phyloP scores from a whole-genome alignment of 176 grass and related monocot genomes.

The Triticum urartu region DNA sequence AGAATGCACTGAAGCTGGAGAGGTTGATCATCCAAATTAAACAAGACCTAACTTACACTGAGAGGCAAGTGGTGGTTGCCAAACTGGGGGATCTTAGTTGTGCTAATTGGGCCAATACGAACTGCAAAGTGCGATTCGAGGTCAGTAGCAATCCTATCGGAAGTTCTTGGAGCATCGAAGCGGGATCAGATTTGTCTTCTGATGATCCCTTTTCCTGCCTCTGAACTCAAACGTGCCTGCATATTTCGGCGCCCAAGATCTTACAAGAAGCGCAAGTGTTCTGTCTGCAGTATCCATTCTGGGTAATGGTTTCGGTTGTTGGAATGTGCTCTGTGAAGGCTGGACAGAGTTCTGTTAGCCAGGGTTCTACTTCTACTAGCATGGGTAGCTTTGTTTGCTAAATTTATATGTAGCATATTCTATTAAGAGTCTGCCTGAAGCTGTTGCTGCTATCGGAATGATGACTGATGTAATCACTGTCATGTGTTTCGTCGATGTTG shows the following conservation, averaged over 20 bases:
- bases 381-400: background rate
- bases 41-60: background rate
- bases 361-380: background rate
- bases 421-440: background rate
- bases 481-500: background rate
- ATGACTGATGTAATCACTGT: background rate
- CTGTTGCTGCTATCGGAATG: background rate
- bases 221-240: background rate
- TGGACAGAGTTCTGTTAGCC: background rate
- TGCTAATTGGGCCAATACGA: background rate
- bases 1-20: constrained; percentile 7
- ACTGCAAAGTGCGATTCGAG: background rate
- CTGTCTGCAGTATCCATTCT: background rate
- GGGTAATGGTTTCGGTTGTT: background rate
- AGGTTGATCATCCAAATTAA: background rate
- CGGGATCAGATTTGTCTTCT: background rate
- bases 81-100: background rate
- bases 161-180: background rate
- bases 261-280: background rate
- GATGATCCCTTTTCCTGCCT: background rate
- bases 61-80: background rate
- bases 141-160: background rate
- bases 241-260: background rate
- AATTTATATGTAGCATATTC: background rate
- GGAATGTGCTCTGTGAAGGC: background rate